Conservation (phyloP, 306 rosid genomes). For the Pachyrhizus erosus region DNA sequence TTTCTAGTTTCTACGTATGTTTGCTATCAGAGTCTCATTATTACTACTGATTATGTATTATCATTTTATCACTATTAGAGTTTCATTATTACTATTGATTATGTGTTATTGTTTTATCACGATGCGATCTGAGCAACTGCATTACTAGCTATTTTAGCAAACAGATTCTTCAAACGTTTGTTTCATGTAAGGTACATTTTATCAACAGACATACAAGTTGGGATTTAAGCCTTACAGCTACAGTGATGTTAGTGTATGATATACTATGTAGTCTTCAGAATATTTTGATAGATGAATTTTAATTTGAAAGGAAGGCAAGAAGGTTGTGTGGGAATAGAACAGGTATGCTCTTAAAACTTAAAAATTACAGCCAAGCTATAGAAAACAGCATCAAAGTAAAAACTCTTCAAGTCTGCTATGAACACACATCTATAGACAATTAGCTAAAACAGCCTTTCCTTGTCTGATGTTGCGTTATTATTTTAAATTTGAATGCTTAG, state of each 20-base stretch:
- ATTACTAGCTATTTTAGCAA: conserved; percentile 1
- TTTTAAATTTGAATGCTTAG: conserved; percentile 33
- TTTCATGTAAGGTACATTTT: conserved; percentile 30
- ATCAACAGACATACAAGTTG: not conserved
- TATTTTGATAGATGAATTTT: not conserved
- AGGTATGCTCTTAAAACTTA: not conserved
- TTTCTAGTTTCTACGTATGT: conserved; percentile 14
- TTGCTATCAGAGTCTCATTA: conserved; percentile 23
- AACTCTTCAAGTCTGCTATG: not conserved
- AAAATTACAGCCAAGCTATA: conserved; percentile 2
- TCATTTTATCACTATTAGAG: too few relatives aligned
- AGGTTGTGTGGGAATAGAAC: not conserved
- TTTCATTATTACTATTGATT: too few relatives aligned
- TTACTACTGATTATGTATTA: conserved; percentile 17
- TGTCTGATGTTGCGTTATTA: not conserved
- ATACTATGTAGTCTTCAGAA: not conserved
- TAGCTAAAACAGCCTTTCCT: not conserved
- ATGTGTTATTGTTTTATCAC: not conserved
- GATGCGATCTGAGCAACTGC: not conserved
- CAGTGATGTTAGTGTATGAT: not conserved
- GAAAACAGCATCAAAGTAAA: not conserved
- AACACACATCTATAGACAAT: not conserved
- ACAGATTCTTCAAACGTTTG: conserved; percentile 17
- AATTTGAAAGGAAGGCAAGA: not conserved
- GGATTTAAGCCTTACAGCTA: not conserved